Percentiles rank a stretch among this genome's conserved stretches.
These are phyloP conservation scores for Rhodotorula sp. DNA, from an alignment of 1,284 basidiomycete genomes.

Conservation along the genomic window DNA sequence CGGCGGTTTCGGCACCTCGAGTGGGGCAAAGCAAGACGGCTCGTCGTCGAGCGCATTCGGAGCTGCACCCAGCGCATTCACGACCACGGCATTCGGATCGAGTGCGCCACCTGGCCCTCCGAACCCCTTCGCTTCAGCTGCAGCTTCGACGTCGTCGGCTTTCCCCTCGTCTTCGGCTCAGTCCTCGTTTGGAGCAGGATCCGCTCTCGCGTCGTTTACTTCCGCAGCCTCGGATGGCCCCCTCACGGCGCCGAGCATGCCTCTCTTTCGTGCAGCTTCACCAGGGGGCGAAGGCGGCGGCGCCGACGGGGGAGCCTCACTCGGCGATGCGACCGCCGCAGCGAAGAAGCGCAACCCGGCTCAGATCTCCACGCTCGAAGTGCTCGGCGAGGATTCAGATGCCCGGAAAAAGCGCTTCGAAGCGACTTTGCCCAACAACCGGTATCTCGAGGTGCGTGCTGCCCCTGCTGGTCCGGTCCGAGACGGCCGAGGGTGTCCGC, in stretches of 20 bases:
- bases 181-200: background rate
- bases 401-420: constrained; percentile 38
- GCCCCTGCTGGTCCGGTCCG: too few species aligned
- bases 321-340: background rate
- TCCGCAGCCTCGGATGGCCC: background rate
- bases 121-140: background rate
- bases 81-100: background rate
- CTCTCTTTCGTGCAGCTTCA: background rate
- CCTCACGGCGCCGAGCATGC: too few species aligned
- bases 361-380: constrained; percentile 36
- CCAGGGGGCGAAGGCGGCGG: background rate
- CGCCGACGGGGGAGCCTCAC: background rate
- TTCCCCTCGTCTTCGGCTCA: constrained; percentile 2
- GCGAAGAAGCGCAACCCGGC: constrained; percentile 3
- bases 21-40: background rate
- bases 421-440: constrained; percentile 29
- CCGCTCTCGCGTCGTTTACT: background rate
- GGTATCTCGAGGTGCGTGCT: constrained; percentile 33
- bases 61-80: background rate
- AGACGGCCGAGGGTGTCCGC: too few species aligned
- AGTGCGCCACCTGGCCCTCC: background rate
- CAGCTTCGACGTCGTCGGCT: background rate
- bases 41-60: background rate
- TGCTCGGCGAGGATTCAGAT: constrained; percentile 38
- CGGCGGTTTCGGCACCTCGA: constrained; percentile 6